Conservation (phyloP, 1,284 basidiomycete genomes). For the Trichosporon asahii region DNA sequence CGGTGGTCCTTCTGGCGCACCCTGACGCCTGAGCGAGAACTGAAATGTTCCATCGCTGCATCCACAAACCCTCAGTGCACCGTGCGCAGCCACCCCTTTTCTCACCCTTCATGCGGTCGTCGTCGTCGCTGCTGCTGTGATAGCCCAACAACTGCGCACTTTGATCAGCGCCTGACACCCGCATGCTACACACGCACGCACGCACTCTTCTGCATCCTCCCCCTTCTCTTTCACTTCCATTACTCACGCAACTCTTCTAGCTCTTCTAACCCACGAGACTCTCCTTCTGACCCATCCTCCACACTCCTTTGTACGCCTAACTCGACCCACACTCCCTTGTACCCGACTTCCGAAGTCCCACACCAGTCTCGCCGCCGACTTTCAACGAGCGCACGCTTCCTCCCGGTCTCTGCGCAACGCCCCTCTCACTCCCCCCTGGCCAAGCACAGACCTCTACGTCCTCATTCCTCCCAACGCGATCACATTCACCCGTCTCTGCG, state of each 20-base stretch:
- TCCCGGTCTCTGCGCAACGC: neutral
- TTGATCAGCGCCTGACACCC: neutral
- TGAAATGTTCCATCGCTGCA: conserved; percentile 2
- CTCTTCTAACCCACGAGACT: neutral
- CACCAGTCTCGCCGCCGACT: neutral
- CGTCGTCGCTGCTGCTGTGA: too few species aligned
- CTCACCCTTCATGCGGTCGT: neutral
- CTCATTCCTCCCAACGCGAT: neutral
- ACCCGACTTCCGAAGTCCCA: neutral
- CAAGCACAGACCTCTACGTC: neutral
- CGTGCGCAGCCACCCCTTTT: conserved; percentile 3
- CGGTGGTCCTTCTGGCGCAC: neutral
- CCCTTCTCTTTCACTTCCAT: neutral
- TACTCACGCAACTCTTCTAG: neutral
- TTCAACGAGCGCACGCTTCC: neutral
- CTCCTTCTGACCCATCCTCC: neutral
- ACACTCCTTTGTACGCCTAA: neutral
- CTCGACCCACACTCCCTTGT: neutral
- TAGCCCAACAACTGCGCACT: neutral
- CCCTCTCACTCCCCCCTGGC: neutral
- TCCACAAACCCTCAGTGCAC: neutral
- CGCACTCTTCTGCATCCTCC: neutral
- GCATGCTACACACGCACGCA: neutral
- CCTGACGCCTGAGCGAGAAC: neutral
- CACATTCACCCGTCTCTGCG: neutral